Evolutionary conservation across 2,329 filamentous ascomycete genomes (phyloP).

Genomic region (Berkeleyomyces rouxiae): DNA sequence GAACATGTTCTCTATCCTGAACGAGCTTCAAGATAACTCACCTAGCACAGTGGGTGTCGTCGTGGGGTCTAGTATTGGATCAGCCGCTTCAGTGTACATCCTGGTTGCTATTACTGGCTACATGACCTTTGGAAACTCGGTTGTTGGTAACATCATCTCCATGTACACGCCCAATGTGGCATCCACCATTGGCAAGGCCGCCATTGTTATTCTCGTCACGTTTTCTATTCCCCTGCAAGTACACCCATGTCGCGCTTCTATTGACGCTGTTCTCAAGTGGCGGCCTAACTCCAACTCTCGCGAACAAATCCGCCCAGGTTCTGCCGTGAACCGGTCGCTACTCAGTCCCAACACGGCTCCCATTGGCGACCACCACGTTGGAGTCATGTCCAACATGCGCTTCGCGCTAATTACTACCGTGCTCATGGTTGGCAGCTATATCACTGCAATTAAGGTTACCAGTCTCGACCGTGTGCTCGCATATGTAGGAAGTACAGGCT

Average conservation of each 20-base stretch:
- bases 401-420: constrained; percentile 80
- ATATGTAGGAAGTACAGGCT: constrained; percentile 88
- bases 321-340: constrained; percentile 26
- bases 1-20: constrained; percentile 98
- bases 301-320: constrained; percentile 24
- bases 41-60: constrained; percentile 60
- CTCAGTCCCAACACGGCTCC: constrained; percentile 25
- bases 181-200: constrained; percentile 83
- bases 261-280: constrained; percentile 92
- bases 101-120: constrained; percentile 92
- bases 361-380: constrained; percentile 29
- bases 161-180: constrained; percentile 71
- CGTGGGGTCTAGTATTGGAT: constrained; percentile 68
- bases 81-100: constrained; percentile 72
- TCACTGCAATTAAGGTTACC: constrained; percentile 77
- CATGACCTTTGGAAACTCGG: constrained; percentile 78
- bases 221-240: constrained; percentile 94
- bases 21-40: constrained; percentile 78
- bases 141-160: constrained; percentile 81
- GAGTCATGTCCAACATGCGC: constrained; percentile 47
- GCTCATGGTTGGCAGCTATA: constrained; percentile 72
- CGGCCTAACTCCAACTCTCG: constrained; percentile 37
- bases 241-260: constrained; percentile 86
- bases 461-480: constrained; percentile 82
- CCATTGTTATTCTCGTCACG: constrained; percentile 88